Evolutionary conservation across 2,329 filamentous ascomycete species (phyloP), one percentile per base, ranked within the genome.

Genomic region (Domatiomyces catenatus): DNA sequence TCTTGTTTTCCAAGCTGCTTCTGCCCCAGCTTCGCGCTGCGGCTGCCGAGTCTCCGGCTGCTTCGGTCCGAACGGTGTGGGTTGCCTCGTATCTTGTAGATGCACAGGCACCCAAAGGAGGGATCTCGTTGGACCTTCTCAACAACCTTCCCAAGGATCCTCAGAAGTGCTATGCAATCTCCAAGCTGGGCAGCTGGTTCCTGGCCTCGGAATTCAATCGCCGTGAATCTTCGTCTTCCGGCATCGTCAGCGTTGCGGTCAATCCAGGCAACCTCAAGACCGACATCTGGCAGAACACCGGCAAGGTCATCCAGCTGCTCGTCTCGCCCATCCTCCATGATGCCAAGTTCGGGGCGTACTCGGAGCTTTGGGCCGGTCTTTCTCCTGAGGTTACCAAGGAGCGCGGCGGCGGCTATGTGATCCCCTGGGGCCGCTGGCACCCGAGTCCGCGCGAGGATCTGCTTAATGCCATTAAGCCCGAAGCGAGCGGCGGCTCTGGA

Each of bases 301-400:
- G 20, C 36, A 26, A 15, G 17, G 24, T 26, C 10, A 10, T 15
- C 8, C 17, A 50, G 28, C 17, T 48, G 15, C 46, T 48, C 8
- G 39, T 28, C 22, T 18, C 53, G 49, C 19, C 54, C 18, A 6
- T 62, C 3, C 56, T 62, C 22, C 61, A 64, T 39, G 50, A 55
- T 8, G 32, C 62, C 4, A 53, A 60, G 17, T 67, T 65, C 46
- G 74, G 72, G 0, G 72, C 71, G 0, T 75, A 73, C 56, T 73
- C 73, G 0, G 66, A 71, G 50, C 56, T 76, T 1, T 76, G 67
- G 51, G 67, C 72, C 1, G 71, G 64, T 0, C 61, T 72, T 28
- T 70, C 71, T 0, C 65, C 67, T 0, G 64, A 72, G 0, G 66
- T 67, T 4, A 56, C 68, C 10, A 63, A 56, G 3, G 44, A 50